phyloP scores from a whole-genome alignment of 2,329 filamentous ascomycete genomes.

The Didymella exigua region DNA sequence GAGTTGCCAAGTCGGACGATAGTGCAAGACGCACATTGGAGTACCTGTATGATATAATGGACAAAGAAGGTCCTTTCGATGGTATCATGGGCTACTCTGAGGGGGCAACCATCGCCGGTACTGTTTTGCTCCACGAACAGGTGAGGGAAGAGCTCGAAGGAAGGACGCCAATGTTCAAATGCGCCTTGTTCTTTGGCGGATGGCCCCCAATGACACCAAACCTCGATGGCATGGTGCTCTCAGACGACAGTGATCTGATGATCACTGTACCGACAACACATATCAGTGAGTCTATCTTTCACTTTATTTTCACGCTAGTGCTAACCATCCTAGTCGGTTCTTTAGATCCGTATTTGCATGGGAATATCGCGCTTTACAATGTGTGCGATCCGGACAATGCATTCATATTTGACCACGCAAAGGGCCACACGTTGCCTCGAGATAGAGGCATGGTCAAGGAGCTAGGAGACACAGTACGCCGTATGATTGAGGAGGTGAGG shows the following conservation, averaged over 20 bases:
- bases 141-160: constrained; percentile 24
- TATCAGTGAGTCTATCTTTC: constrained; percentile 26
- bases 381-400: constrained; percentile 66
- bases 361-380: constrained; percentile 66
- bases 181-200: constrained; percentile 57
- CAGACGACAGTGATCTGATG: constrained; percentile 49
- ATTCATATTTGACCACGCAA: constrained; percentile 68
- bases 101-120: constrained; percentile 62
- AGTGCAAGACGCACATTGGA: constrained; percentile 28
- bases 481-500: constrained; percentile 32
- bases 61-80: constrained; percentile 48
- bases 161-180: constrained; percentile 45
- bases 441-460: constrained; percentile 40
- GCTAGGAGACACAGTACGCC: constrained; percentile 35
- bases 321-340: constrained; percentile 28
- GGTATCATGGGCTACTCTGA: constrained; percentile 67
- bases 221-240: constrained; percentile 41
- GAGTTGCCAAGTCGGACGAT: constrained; percentile 40
- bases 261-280: constrained; percentile 53
- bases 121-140: constrained; percentile 33
- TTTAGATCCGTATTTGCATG: constrained; percentile 64
- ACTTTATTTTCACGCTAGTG: neutral
- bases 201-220: constrained; percentile 51
- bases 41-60: constrained; percentile 28
- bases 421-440: constrained; percentile 65